phyloP scores from a whole-genome alignment of 306 rosid species.

The Fagus crenata region DNA sequence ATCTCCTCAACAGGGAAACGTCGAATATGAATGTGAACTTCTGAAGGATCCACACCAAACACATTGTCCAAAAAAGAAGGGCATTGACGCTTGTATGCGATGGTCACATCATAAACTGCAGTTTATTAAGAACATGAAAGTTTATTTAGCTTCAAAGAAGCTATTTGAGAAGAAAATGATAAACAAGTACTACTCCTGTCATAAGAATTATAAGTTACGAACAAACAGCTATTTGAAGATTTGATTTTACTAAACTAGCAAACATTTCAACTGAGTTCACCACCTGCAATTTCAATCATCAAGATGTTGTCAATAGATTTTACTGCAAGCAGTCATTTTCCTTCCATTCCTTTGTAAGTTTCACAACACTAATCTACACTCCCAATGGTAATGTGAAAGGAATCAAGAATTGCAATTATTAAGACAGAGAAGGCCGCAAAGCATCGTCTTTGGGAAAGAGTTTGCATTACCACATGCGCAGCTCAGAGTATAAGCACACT shows the following conservation, averaged over 20 bases:
- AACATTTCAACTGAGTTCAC: neutral
- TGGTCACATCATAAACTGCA: conserved; percentile 83
- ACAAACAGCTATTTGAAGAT: neutral
- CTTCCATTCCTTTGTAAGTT: neutral
- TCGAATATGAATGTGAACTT: conserved; percentile 79
- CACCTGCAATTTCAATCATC: neutral
- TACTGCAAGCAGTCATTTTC: neutral
- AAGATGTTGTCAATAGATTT: neutral
- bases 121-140: conserved; percentile 10
- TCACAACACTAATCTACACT: neutral
- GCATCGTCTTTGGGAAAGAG: neutral
- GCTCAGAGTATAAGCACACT: neutral
- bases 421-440: neutral
- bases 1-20: conserved; percentile 62
- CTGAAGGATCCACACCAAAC: conserved; percentile 88
- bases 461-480: neutral
- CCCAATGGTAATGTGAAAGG: neutral
- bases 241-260: neutral
- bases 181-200: neutral
- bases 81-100: conserved; percentile 77
- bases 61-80: conserved; percentile 91
- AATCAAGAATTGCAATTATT: neutral
- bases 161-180: neutral
- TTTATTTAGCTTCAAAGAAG: conserved; percentile 21
- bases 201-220: neutral